A percentile compares a stretch with the other conserved stretches of the same genome.
Evolutionary conservation across 2,329 filamentous ascomycete species (phyloP).

Genomic region (Diaporthe citri): DNA sequence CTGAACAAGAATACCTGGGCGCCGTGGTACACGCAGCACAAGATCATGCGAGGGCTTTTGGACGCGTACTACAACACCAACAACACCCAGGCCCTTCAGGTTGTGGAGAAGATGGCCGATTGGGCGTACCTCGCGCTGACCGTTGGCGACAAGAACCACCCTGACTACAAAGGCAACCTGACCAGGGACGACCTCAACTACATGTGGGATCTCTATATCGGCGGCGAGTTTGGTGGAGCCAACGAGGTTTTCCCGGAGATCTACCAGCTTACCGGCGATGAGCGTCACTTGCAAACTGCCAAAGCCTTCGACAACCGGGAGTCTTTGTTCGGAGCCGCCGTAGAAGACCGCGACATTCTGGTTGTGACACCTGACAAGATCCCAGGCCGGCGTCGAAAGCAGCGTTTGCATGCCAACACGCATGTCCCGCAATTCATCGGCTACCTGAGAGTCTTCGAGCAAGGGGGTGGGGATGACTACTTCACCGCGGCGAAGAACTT

Average conservation of each 20-base stretch:
- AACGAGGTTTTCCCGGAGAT: slow-evolving; percentile 52
- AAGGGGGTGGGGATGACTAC: slow-evolving; percentile 47
- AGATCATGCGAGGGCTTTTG: slow-evolving; percentile 50
- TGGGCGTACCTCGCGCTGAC: slow-evolving; percentile 51
- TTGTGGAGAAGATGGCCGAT: slow-evolving; percentile 49
- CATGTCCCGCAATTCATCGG: slow-evolving; percentile 50
- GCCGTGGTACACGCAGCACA: slow-evolving; percentile 52
- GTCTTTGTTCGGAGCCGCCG: slow-evolving; percentile 48
- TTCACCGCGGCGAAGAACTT: slow-evolving; percentile 50
- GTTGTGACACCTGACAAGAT: slow-evolving; percentile 46
- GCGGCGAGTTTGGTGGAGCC: slow-evolving; percentile 49
- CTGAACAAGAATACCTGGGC: slow-evolving; percentile 49
- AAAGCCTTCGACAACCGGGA: slow-evolving; percentile 50
- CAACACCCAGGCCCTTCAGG: slow-evolving; percentile 46
- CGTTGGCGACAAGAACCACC: slow-evolving; percentile 50
- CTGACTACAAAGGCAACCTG: slow-evolving; percentile 48
- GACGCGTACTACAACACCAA: slow-evolving; percentile 52
- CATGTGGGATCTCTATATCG: slow-evolving; percentile 52
- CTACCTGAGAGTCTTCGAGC: slow-evolving; percentile 49
- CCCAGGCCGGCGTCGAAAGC: slow-evolving; percentile 47
- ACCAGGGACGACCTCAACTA: slow-evolving; percentile 50
- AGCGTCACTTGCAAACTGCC: slow-evolving; percentile 47
- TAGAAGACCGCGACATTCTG: slow-evolving; percentile 48
- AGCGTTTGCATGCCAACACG: slow-evolving; percentile 49
- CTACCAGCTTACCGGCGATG: slow-evolving; percentile 48